These are phyloP conservation scores for Aspergillus carlsbadensis DNA, from an alignment of 495 filamentous ascomycete genomes.

Conservation along the genomic window DNA sequence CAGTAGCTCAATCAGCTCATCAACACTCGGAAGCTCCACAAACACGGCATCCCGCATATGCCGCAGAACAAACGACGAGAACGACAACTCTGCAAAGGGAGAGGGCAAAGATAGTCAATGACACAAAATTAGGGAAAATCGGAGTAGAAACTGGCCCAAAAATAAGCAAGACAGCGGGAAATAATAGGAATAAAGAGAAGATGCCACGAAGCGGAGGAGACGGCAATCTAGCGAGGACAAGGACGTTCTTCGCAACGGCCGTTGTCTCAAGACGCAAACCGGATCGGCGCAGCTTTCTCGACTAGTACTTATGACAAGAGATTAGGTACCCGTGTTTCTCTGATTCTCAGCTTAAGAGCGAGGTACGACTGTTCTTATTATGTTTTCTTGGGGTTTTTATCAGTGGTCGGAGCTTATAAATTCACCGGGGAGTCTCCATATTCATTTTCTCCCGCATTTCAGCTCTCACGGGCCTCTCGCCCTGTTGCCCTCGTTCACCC, in stretches of 20 bases:
- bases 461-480: not conserved
- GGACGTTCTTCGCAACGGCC: not conserved
- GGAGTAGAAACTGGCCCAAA: not conserved
- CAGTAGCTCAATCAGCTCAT: not conserved
- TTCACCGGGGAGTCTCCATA: not conserved
- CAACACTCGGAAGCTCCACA: constrained; percentile 5
- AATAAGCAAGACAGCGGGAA: not conserved
- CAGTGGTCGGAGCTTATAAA: not conserved
- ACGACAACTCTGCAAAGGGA: not conserved
- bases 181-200: not conserved
- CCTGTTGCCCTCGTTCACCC: too few relatives aligned
- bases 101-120: not conserved
- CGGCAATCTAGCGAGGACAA: not conserved
- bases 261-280: not conserved
- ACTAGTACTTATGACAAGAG: not conserved
- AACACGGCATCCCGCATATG: constrained; percentile 18
- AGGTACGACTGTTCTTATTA: not conserved
- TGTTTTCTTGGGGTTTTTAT: not conserved
- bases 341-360: too few relatives aligned
- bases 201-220: not conserved
- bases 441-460: not conserved
- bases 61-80: constrained; percentile 1
- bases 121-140: not conserved
- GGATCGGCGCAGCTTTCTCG: not conserved
- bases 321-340: not conserved